Base-by-base conservation (phyloP, 208 protist genomes). In the Acanthamoeba royreba region DNA sequence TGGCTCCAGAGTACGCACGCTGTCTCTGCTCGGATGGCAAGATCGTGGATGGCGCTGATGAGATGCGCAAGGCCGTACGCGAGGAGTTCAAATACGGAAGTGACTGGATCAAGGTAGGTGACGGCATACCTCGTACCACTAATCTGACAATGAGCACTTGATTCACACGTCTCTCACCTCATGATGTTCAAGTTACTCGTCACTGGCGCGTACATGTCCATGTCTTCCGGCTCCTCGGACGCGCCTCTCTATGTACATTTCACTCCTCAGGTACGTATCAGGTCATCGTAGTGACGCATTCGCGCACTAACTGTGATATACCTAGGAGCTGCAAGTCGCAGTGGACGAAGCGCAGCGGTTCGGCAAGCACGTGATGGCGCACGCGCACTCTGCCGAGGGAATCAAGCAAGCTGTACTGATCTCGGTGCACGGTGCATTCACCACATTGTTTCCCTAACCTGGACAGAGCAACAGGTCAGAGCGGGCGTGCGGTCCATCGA, bases 1-100 rank as follows among this genome's bases (percentile, higher is more conserved):
- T 90, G 17, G 83, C 83, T 0, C 83, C 83, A n/a, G 83, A 90
- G 22, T 35, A 90, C 35, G 47, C 52, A 3, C 25, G 38, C 43
- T 61, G 47, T n/a, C 7, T 90, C 17, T 43, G 66, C 17, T 40
- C 66, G 22, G 83, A 90, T 17, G 83, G 83, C 7, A 72, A 72
- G 83, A 19, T 90, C 13, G 83, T 90, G 11, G 83, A 90, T 90
- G 83, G 83, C 5, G 38, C 55, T 5, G 83, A 90, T 4, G 83
- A 61, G 22, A 90, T 90, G 83, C 11, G 83, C 19, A 90, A 90
- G 40, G 83, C 83, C 31, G 83, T 90, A 35, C 45, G 83, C 0
- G 83, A 90, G 38, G 83, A 90, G 55, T 66, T 90, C 49, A 90
- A 90, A 17, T 90, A 72, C 19, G 83, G 83, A 31, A 90, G 83